Conservation (phyloP, 768 basidiomycete species). For the Xerocomellus intermedius region DNA sequence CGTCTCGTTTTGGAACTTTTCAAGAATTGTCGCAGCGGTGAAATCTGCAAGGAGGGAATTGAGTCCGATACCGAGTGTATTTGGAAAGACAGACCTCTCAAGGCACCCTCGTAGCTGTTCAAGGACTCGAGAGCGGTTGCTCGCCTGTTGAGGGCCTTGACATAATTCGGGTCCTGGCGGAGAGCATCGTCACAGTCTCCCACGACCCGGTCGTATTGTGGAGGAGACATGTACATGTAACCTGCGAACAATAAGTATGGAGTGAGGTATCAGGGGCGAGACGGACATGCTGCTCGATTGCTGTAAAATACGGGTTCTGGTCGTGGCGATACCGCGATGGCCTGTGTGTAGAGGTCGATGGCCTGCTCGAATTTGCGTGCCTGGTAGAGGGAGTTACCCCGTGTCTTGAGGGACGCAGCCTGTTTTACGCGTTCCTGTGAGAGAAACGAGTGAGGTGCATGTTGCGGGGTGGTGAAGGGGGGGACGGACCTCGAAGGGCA, state of each 20-base stretch:
- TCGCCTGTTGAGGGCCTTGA: conserved; percentile 89
- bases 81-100: conserved; percentile 58
- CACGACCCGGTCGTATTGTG: conserved; percentile 78
- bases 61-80: background rate
- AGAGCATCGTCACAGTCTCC: conserved; percentile 89
- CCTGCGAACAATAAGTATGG: conserved; percentile 42
- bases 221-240: conserved; percentile 88
- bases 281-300: conserved; percentile 93
- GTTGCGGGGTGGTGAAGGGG: background rate
- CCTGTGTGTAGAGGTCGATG: conserved; percentile 66
- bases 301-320: conserved; percentile 93
- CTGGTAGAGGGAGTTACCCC: conserved; percentile 72
- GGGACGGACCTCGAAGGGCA: conserved; percentile 55
- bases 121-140: conserved; percentile 83
- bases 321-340: conserved; percentile 70
- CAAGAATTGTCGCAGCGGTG: conserved; percentile 94
- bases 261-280: background rate
- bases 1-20: conserved; percentile 82
- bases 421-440: conserved; percentile 60
- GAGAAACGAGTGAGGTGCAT: conserved; percentile 11
- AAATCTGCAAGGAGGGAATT: conserved; percentile 56
- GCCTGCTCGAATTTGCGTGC: conserved; percentile 58
- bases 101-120: conserved; percentile 67
- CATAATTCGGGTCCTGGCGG: conserved; percentile 75
- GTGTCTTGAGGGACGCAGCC: conserved; percentile 64